These are phyloP conservation scores for rapeseed (Brassica napus) DNA, from an alignment of 345 rosid species.

Conservation along the genomic window DNA sequence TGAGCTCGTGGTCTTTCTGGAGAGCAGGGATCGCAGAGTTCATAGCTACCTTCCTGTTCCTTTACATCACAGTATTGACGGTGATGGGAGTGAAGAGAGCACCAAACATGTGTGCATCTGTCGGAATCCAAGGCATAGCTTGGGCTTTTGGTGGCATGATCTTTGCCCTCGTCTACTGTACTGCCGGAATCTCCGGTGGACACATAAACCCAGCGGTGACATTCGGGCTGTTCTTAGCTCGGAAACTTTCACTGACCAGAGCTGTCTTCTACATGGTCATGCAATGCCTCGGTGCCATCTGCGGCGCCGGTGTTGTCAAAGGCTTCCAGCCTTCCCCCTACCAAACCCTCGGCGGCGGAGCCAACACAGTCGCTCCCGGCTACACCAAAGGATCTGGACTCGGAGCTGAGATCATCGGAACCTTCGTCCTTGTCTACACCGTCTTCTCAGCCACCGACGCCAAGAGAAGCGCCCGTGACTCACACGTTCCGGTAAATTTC, in stretches of 20 bases:
- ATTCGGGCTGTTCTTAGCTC: constrained; percentile 43
- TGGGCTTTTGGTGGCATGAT: constrained; percentile 59
- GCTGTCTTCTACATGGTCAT: constrained; percentile 45
- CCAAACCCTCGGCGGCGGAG: constrained; percentile 48
- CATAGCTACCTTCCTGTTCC: constrained; percentile 43
- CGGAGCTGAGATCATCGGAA: constrained; percentile 46
- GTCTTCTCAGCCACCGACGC: constrained; percentile 56
- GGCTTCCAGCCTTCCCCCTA: constrained; percentile 42
- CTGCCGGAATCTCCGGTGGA: constrained; percentile 54
- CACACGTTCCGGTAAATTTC: constrained; percentile 35
- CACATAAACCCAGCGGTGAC: constrained; percentile 52
- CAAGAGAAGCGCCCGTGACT: constrained; percentile 54
- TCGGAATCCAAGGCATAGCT: constrained; percentile 52
- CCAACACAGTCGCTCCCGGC: constrained; percentile 47
- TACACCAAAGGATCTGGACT: constrained; percentile 50
- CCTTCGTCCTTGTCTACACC: constrained; percentile 49
- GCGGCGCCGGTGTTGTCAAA: constrained; percentile 53
- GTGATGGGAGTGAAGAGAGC: constrained; percentile 50
- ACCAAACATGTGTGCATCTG: constrained; percentile 46
- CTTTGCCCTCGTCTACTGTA: constrained; percentile 52
- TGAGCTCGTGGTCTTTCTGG: constrained; percentile 47
- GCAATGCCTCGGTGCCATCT: constrained; percentile 49
- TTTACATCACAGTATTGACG: constrained; percentile 42
- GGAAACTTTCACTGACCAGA: constrained; percentile 42
- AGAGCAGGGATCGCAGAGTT: constrained; percentile 47